Conservation (phyloP, 345 rosid genomes). For the Salix purpurea region DNA sequence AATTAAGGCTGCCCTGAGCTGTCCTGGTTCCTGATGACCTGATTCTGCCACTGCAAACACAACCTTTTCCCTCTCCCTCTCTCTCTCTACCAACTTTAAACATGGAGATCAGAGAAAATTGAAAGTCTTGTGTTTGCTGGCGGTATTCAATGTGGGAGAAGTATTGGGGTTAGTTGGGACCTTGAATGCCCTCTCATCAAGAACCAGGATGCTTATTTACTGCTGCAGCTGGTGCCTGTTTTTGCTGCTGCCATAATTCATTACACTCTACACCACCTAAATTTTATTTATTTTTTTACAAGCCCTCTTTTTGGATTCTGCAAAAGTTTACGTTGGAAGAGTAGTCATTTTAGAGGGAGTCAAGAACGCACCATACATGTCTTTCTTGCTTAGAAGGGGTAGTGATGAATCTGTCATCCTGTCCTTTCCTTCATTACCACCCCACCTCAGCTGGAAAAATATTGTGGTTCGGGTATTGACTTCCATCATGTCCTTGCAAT, state of each 20-base stretch:
- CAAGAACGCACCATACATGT: constrained; percentile 95
- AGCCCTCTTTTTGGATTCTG: constrained; percentile 18
- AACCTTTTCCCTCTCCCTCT: constrained; percentile 37
- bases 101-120: constrained; percentile 36
- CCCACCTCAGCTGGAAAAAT: neutral
- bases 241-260: constrained; percentile 40
- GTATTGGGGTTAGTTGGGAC: constrained; percentile 45
- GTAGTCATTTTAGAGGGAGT: constrained; percentile 45
- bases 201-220: constrained; percentile 29
- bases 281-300: constrained; percentile 14
- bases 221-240: constrained; percentile 24
- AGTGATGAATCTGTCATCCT: neutral
- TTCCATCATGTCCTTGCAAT: constrained; percentile 40
- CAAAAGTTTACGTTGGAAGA: constrained; percentile 13
- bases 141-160: constrained; percentile 35
- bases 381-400: constrained; percentile 16
- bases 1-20: constrained; percentile 84
- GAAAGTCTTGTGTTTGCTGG: constrained; percentile 25
- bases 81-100: constrained; percentile 32
- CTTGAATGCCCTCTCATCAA: constrained; percentile 51
- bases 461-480: constrained; percentile 99
- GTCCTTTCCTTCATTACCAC: neutral
- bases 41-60: constrained; percentile 32
- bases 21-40: constrained; percentile 53
- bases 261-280: constrained; percentile 36